Evolutionary conservation across 331 rosid genomes (phyloP).

Genomic region (Ulmus americana): DNA sequence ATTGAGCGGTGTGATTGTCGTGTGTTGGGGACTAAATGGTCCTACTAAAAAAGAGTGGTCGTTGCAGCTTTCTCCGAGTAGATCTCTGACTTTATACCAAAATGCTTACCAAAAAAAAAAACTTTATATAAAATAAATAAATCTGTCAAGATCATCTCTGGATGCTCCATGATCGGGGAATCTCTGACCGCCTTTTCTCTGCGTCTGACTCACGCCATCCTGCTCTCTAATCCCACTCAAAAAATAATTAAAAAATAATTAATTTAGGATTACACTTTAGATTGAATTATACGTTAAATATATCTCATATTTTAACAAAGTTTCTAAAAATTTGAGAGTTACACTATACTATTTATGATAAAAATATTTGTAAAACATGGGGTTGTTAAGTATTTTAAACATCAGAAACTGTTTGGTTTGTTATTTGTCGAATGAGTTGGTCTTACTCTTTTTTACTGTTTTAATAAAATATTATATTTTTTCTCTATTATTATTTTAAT

Average conservation of each 20-base stretch:
- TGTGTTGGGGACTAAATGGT: not conserved
- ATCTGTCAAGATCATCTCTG: slow-evolving; percentile 19
- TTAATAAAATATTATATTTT: no score
- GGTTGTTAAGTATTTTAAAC: no score
- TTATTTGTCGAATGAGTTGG: no score
- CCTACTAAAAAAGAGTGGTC: not conserved
- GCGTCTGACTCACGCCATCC: not conserved
- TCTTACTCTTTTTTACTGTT: no score
- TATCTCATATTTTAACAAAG: no score
- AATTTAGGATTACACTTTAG: not conserved
- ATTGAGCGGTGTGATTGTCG: slow-evolving; percentile 7
- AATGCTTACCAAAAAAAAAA: no score
- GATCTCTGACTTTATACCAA: slow-evolving; percentile 18
- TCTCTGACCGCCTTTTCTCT: slow-evolving; percentile 1
- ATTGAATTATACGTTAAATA: no score
- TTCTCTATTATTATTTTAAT: no score
- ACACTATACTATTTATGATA: no score
- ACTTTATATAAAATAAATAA: not conserved
- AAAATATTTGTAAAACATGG: no score
- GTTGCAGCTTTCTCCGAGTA: slow-evolving; percentile 7
- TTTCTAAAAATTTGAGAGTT: no score
- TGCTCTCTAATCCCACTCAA: not conserved
- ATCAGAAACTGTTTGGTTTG: no score
- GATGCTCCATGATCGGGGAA: slow-evolving; percentile 11
- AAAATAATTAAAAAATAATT: not conserved